These are phyloP conservation scores for Colletotrichum graminicola DNA, from an alignment of 2,329 filamentous ascomycete genomes.

Conservation along the genomic window DNA sequence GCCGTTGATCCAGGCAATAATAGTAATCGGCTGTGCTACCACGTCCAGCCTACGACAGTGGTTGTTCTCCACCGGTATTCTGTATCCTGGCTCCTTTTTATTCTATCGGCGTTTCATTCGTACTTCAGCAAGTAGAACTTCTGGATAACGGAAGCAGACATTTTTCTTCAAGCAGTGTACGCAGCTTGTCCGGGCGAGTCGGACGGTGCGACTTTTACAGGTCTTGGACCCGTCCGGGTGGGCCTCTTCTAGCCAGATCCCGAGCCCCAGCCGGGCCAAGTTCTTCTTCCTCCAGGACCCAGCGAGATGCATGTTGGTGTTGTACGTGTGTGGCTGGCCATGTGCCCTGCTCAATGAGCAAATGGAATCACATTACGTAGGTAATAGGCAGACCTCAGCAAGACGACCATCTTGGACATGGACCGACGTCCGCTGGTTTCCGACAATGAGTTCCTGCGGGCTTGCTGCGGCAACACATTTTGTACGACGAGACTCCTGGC, in stretches of 20 bases:
- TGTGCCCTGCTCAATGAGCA: constrained; percentile 17
- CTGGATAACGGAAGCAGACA: constrained; percentile 10
- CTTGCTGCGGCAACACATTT: neutral
- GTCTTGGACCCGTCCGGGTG: constrained; percentile 37
- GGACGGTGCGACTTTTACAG: constrained; percentile 37
- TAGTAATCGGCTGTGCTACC: neutral
- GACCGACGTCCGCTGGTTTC: neutral
- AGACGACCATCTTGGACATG: neutral
- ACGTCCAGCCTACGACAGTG: neutral
- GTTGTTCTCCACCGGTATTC: neutral
- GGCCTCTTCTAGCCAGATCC: constrained; percentile 33
- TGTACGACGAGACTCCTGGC: constrained; percentile 22
- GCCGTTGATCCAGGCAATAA: constrained; percentile 8
- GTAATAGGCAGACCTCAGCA: neutral
- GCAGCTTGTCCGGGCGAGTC: constrained; percentile 34
- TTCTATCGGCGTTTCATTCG: neutral
- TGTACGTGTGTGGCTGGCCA: constrained; percentile 24
- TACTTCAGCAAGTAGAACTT: neutral
- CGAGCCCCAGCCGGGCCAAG: constrained; percentile 35
- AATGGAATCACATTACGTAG: constrained; percentile 21
- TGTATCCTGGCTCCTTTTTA: neutral
- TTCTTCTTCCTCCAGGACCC: constrained; percentile 30
- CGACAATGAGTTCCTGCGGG: neutral
- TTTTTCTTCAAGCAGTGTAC: constrained; percentile 16
- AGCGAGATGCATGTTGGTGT: constrained; percentile 26